A percentile compares a stretch with the other conserved stretches of the same genome.
phyloP scores from a whole-genome alignment of 192 early-diverging fungal species.

The Spizellomyces sp. region DNA sequence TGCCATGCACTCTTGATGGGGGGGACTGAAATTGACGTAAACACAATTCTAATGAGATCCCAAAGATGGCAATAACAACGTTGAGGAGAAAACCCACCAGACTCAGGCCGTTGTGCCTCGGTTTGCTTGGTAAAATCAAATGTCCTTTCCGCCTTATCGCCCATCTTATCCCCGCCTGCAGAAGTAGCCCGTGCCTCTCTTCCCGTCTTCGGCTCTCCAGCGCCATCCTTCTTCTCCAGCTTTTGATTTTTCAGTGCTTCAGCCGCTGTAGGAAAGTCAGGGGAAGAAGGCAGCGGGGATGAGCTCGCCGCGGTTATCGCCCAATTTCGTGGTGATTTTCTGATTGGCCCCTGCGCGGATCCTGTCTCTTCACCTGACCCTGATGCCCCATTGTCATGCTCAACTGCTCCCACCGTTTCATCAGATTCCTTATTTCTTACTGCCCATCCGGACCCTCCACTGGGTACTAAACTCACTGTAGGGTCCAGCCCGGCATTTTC shows the following conservation, averaged over 20 bases:
- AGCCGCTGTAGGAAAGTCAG: constrained; percentile 27
- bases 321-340: too few relatives aligned
- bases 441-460: constrained; percentile 14
- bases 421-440: not conserved
- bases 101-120: too few relatives aligned
- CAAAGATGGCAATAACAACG: too few relatives aligned
- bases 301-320: not conserved
- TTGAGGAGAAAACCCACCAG: too few relatives aligned
- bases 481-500: constrained; percentile 26
- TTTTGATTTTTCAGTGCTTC: constrained; percentile 5
- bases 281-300: not conserved
- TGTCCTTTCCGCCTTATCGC: too few relatives aligned
- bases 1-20: too few relatives aligned
- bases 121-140: too few relatives aligned
- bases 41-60: too few relatives aligned
- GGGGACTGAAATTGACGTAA: too few relatives aligned
- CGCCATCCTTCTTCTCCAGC: not conserved
- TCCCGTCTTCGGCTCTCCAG: too few relatives aligned
- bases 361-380: not conserved
- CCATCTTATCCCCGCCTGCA: too few relatives aligned
- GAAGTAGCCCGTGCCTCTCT: too few relatives aligned
- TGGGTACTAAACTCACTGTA: constrained; percentile 7
- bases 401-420: not conserved
- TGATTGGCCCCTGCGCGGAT: not conserved
- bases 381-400: not conserved